Evolutionary conservation across 139 green algal genomes (phyloP).

Genomic region (Zygnema cylindricum): DNA sequence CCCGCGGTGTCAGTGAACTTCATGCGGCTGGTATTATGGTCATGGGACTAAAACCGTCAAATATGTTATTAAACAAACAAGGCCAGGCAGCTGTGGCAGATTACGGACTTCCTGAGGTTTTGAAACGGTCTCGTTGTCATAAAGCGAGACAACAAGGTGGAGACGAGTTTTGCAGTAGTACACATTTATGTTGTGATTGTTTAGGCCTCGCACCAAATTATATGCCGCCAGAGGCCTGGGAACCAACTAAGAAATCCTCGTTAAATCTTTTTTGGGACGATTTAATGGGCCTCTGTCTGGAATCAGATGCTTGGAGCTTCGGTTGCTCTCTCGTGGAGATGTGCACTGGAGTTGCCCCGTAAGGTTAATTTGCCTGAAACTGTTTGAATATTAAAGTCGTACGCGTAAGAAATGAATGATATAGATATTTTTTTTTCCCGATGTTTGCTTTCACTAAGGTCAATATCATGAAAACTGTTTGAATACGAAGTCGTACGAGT

Average conservation of each 20-base stretch:
- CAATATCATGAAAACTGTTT: no score
- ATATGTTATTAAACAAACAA: constrained; percentile 33
- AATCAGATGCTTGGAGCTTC: constrained; percentile 38
- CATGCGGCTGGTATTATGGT: constrained; percentile 32
- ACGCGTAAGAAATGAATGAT: no score
- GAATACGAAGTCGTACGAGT: no score
- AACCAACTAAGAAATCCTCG: constrained; percentile 14
- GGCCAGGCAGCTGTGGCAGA: constrained; percentile 27
- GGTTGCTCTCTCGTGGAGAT: constrained; percentile 41
- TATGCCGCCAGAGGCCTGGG: constrained; percentile 31
- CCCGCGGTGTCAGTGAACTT: constrained; percentile 18
- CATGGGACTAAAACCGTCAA: constrained; percentile 43
- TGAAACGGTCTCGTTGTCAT: background rate
- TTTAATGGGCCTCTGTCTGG: background rate
- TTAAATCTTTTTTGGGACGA: constrained; percentile 26
- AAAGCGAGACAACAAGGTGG: background rate
- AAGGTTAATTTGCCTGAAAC: background rate
- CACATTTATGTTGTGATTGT: constrained; percentile 24
- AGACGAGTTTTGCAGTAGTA: constrained; percentile 5
- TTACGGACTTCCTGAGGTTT: constrained; percentile 31
- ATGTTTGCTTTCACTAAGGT: no score
- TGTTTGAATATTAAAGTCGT: no score
- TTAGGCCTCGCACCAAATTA: constrained; percentile 31
- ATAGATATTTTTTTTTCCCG: no score
- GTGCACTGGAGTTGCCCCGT: constrained; percentile 34